phyloP scores from a whole-genome alignment of 2,329 filamentous ascomycete species.

The Colletotrichum viniferum region DNA sequence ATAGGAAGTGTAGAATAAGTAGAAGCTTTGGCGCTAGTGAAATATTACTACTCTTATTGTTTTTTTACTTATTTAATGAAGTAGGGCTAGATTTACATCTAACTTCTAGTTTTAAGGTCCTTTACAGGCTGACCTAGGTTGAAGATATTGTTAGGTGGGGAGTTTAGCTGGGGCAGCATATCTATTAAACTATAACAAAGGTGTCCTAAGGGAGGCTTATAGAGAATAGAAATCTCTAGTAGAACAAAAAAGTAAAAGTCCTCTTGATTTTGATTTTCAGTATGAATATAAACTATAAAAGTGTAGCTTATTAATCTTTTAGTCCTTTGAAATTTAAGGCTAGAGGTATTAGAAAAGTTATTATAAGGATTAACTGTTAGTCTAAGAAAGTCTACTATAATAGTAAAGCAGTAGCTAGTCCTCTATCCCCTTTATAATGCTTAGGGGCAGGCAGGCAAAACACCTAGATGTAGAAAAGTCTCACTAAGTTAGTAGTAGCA shows the following conservation, averaged over 20 bases:
- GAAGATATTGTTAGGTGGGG: background rate
- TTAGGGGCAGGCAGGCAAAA: too few species aligned
- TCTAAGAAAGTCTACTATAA: too few species aligned
- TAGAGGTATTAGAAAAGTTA: conserved; percentile 46
- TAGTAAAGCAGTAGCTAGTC: too few species aligned
- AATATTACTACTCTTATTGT: background rate
- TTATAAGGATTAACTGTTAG: too few species aligned
- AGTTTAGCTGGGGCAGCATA: too few species aligned
- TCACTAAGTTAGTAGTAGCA: too few species aligned
- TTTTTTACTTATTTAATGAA: conserved; percentile 37
- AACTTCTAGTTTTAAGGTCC: background rate
- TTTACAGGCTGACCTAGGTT: fast-evolving
- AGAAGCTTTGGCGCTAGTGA: conserved; percentile 34
- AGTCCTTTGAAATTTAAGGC: conserved; percentile 44
- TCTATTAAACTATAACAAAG: too few species aligned
- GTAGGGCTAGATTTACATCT: conserved; percentile 26
- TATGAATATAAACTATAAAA: background rate
- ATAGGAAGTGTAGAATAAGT: conserved; percentile 45
- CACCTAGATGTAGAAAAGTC: too few species aligned
- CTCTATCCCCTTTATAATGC: too few species aligned
- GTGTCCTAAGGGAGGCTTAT: too few species aligned
- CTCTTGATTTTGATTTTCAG: background rate
- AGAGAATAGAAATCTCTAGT: too few species aligned
- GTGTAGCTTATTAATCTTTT: conserved; percentile 27
- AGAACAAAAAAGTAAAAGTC: too few species aligned